phyloP scores from a whole-genome alignment of 495 filamentous ascomycete species.

The Penicillium simplicissimum region DNA sequence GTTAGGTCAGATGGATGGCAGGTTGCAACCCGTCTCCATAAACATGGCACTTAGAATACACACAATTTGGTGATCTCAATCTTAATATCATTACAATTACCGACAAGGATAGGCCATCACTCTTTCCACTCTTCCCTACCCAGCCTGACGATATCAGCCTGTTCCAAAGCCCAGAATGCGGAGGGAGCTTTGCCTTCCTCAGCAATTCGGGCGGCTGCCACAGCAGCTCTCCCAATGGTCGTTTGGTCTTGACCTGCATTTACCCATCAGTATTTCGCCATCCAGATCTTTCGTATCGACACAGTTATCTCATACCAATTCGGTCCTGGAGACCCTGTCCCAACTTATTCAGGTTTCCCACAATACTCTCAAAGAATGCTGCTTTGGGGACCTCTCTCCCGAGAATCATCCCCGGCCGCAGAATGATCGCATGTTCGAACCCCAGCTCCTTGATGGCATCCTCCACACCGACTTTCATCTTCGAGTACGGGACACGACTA shows the following conservation, averaged over 20 bases:
- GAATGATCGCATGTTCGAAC: constrained; percentile 40
- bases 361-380: constrained; percentile 29
- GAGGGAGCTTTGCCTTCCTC: constrained; percentile 39
- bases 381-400: constrained; percentile 35
- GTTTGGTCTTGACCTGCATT: constrained; percentile 35
- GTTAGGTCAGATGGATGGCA: too few species aligned
- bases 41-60: too few species aligned
- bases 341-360: constrained; percentile 30
- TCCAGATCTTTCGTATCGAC: not conserved
- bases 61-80: too few species aligned
- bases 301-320: constrained; percentile 28
- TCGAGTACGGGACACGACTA: constrained; percentile 34
- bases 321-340: constrained; percentile 33
- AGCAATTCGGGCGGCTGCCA: constrained; percentile 34
- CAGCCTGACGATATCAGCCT: constrained; percentile 36
- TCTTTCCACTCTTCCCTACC: constrained; percentile 40
- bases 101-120: constrained; percentile 3
- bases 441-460: constrained; percentile 39
- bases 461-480: constrained; percentile 44
- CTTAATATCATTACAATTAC: too few species aligned
- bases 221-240: constrained; percentile 40
- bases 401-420: constrained; percentile 43
- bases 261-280: constrained; percentile 5
- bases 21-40: too few species aligned
- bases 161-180: constrained; percentile 37